phyloP scores from a whole-genome alignment of 1,139 yeast genomes.

The Candida neerlandica region DNA sequence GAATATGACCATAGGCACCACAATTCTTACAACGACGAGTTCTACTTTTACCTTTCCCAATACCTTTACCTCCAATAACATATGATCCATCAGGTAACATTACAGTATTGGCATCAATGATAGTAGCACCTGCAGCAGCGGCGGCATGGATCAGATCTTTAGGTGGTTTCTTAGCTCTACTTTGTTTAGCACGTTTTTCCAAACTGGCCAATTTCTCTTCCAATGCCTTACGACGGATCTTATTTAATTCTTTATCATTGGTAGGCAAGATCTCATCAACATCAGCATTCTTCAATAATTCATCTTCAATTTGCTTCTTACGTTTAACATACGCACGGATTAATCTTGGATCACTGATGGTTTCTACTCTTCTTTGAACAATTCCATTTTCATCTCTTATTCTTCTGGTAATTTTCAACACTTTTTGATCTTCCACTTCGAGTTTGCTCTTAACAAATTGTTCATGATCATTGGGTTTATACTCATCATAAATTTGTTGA shows the following conservation, averaged over 20 bases:
- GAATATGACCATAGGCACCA: slow-evolving; percentile 93
- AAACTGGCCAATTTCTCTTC: slow-evolving; percentile 85
- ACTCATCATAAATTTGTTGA: slow-evolving; percentile 40
- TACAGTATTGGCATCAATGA: slow-evolving; percentile 47
- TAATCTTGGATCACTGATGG: slow-evolving; percentile 80
- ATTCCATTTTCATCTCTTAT: slow-evolving; percentile 85
- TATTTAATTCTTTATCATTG: slow-evolving; percentile 82
- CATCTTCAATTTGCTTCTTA: slow-evolving; percentile 76
- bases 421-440: slow-evolving; percentile 21
- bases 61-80: slow-evolving; percentile 61
- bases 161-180: slow-evolving; percentile 41
- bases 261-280: slow-evolving; percentile 76
- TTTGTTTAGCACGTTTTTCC: slow-evolving; percentile 60
- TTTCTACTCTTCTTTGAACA: slow-evolving; percentile 77
- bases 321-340: slow-evolving; percentile 84
- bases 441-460: slow-evolving; percentile 30
- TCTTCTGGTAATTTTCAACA: slow-evolving; percentile 76
- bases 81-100: slow-evolving; percentile 49
- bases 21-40: slow-evolving; percentile 90
- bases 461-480: slow-evolving; percentile 41
- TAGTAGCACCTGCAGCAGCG: slow-evolving; percentile 41
- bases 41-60: slow-evolving; percentile 76
- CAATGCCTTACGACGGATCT: slow-evolving; percentile 73
- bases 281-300: slow-evolving; percentile 56
- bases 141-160: slow-evolving; percentile 49